Conservation (phyloP, 805 yeast species). For the Candida vartiovaarae region DNA sequence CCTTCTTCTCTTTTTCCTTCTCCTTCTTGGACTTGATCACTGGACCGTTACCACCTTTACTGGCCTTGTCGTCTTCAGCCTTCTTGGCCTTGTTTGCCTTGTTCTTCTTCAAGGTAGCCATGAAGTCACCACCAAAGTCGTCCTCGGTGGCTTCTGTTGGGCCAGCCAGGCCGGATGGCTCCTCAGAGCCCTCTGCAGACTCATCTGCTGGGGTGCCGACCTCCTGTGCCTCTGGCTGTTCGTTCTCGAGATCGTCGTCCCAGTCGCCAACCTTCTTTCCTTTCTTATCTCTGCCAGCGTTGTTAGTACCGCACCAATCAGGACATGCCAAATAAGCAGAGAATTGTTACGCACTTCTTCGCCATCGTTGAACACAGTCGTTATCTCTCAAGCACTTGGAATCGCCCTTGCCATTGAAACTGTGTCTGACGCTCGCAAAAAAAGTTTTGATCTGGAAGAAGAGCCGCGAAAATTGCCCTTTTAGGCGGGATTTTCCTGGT, state of each 20-base stretch:
- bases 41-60: slow-evolving; percentile 48
- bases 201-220: slow-evolving; percentile 29
- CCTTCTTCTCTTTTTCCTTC: slow-evolving; percentile 92
- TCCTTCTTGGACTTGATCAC: slow-evolving; percentile 86
- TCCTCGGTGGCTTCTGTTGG: slow-evolving; percentile 29
- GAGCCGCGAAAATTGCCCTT: background rate
- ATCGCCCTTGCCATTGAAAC: no score
- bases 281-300: slow-evolving; percentile 45
- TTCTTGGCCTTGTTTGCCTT: slow-evolving; percentile 70
- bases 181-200: slow-evolving; percentile 21
- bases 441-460: background rate
- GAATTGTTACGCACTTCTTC: slow-evolving; percentile 11
- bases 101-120: slow-evolving; percentile 75
- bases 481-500: background rate
- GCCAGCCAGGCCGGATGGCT: slow-evolving; percentile 21
- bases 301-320: background rate
- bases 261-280: slow-evolving; percentile 65
- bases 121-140: slow-evolving; percentile 58
- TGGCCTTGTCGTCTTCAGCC: slow-evolving; percentile 44
- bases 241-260: slow-evolving; percentile 67
- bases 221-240: slow-evolving; percentile 47
- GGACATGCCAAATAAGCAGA: background rate
- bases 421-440: background rate
- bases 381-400: background rate
- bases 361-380: slow-evolving; percentile 5